Base-by-base conservation (phyloP, 495 filamentous ascomycete species). In the Hypoxylon fragiforme region DNA sequence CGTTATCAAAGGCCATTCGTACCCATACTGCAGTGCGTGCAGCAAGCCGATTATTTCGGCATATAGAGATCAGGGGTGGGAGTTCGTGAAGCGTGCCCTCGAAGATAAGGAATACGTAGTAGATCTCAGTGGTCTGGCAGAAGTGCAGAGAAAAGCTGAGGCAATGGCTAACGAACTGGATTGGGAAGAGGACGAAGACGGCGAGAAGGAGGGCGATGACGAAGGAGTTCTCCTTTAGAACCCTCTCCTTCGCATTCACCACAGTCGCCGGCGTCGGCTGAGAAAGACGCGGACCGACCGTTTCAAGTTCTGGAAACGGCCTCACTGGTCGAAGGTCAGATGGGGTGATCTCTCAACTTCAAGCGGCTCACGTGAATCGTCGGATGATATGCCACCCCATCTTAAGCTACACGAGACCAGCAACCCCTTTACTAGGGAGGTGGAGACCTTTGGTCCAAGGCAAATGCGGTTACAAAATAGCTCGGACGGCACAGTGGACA, bases 21-120 rank as follows among this genome's bases (percentile, higher is more conserved):
- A 96, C 65, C 83, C 91, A 47, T 91, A 85, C 70, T 98, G 94
- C 67, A 94, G 90, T 51, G 94, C 92, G 14, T 98, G 94, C 68
- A 95, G 90, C 51, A 80, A 84, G 21, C 85, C 79, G 31, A 81
- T 98, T 15, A 65, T 90, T 12, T 71, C 77, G 22, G 85, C 83
- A 8, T 98, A 96, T 63, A 76, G 79, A 51, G 69, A 76, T 19
- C 80, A 86, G 35, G 89, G 87, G 0, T 98, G 91, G 91, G 81
- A 83, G 3, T 97, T 98, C 70, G 87, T 98, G 30, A 88, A 88
- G 74, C 84, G 76, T 62, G 94, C 92, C 19, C 73, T 97, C 5
- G 85, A 88, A 57, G 88, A 95, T 67, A 83, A 81, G 43, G 87
- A 91, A 2, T 97, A 89, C 66, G 88, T 98, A 0, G 89, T 91